A percentile compares a stretch with the other conserved stretches of the same genome.
phyloP scores from a whole-genome alignment of 768 basidiomycete genomes.

The Strobilomyces confusus region DNA sequence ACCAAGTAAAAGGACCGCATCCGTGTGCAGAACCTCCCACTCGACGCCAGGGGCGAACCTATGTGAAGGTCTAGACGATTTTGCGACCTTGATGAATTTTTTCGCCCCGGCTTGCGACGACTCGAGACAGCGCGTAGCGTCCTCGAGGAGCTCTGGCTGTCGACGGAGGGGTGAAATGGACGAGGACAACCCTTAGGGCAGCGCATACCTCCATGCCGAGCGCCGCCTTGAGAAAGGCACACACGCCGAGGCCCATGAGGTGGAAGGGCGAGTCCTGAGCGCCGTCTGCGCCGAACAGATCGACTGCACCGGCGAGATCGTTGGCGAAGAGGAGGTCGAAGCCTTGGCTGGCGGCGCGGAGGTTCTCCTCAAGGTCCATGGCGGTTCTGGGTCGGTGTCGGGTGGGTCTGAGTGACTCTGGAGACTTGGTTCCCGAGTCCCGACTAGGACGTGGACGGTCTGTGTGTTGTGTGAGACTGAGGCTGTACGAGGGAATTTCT shows the following conservation, averaged over 20 bases:
- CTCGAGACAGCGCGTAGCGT: constrained; percentile 54
- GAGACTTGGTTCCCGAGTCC: neutral
- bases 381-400: neutral
- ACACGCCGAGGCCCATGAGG: constrained; percentile 65
- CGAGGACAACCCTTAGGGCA: neutral
- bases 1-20: constrained; percentile 68
- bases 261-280: constrained; percentile 61
- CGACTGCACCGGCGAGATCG: constrained; percentile 52
- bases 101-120: constrained; percentile 59
- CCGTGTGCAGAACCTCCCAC: constrained; percentile 74
- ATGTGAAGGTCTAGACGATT: constrained; percentile 30
- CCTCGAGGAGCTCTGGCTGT: constrained; percentile 57
- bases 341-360: constrained; percentile 40
- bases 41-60: constrained; percentile 63
- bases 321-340: constrained; percentile 71
- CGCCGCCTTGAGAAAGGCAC: constrained; percentile 72
- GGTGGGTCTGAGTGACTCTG: neutral
- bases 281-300: constrained; percentile 36
- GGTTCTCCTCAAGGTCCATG: constrained; percentile 26
- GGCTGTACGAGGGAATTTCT: neutral
- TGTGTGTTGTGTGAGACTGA: neutral
- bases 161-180: neutral
- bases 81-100: constrained; percentile 41
- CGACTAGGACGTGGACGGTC: neutral
- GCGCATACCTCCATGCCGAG: constrained; percentile 69